These are phyloP conservation scores for Beta corolliflora DNA, from an alignment of 179 eudicot species.

Conservation along the genomic window DNA sequence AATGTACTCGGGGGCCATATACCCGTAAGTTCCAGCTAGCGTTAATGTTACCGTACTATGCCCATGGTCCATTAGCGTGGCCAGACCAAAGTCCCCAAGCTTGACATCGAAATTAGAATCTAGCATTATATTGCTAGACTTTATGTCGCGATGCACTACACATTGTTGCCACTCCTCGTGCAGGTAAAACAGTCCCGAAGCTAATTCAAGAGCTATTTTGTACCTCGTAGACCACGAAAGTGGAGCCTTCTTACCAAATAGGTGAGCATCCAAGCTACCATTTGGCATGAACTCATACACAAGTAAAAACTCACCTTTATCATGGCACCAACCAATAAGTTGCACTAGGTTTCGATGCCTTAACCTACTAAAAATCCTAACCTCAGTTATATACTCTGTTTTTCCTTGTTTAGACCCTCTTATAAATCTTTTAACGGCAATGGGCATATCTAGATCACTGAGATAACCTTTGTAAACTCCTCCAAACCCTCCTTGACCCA, in stretches of 20 bases:
- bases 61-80: constrained; percentile 20
- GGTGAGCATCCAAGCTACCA: constrained; percentile 33
- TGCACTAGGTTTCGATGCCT: constrained; percentile 39
- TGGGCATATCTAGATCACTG: no score
- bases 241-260: constrained; percentile 20
- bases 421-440: no score
- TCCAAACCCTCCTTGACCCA: no score
- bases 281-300: constrained; percentile 37
- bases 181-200: constrained; percentile 33
- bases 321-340: constrained; percentile 41
- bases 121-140: constrained; percentile 35
- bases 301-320: constrained; percentile 27
- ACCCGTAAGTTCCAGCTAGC: constrained; percentile 33
- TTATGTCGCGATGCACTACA: constrained; percentile 38
- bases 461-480: no score
- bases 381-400: no score
- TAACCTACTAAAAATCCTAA: background rate
- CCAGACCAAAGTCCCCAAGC: constrained; percentile 40
- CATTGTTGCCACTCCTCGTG: constrained; percentile 43
- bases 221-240: background rate
- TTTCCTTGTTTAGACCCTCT: no score
- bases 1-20: constrained; percentile 31
- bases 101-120: constrained; percentile 34
- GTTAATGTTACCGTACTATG: constrained; percentile 13
- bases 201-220: constrained; percentile 15